A percentile compares a stretch with the other conserved stretches of the same genome.
These are phyloP conservation scores for Starmerella tilneyi DNA, from an alignment of 805 yeast species.

Conservation along the genomic window DNA sequence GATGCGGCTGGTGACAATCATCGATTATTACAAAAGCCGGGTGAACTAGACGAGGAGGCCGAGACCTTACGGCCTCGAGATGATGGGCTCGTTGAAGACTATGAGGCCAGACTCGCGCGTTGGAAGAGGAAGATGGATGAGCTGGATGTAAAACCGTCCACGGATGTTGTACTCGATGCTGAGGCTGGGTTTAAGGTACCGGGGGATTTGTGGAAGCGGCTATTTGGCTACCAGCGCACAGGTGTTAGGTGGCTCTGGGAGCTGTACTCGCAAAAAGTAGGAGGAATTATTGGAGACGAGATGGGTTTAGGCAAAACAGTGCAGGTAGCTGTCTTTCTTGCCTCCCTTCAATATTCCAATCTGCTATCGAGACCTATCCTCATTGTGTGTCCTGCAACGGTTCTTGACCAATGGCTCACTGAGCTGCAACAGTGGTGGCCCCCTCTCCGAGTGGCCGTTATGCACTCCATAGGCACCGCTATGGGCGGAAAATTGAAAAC, in stretches of 20 bases:
- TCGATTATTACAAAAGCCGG: slow-evolving; percentile 13
- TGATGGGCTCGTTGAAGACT: slow-evolving; percentile 69
- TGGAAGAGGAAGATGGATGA: slow-evolving; percentile 38
- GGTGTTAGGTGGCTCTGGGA: slow-evolving; percentile 98
- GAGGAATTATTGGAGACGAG: slow-evolving; percentile 95
- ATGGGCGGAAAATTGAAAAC: slow-evolving; percentile 37
- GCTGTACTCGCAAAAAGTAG: slow-evolving; percentile 74
- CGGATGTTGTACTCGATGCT: slow-evolving; percentile 44
- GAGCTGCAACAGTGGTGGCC: slow-evolving; percentile 99
- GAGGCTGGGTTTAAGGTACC: slow-evolving; percentile 54
- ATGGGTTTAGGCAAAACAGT: slow-evolving; percentile 97
- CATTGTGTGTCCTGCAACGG: slow-evolving; percentile 94
- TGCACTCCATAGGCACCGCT: slow-evolving; percentile 89
- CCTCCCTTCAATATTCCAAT: slow-evolving; percentile 79
- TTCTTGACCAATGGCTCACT: slow-evolving; percentile 91
- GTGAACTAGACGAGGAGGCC: slow-evolving; percentile 22
- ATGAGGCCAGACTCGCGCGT: slow-evolving; percentile 33
- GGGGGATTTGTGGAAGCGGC: slow-evolving; percentile 76
- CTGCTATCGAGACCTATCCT: slow-evolving; percentile 65
- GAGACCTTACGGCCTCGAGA: slow-evolving; percentile 39
- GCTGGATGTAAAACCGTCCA: background rate
- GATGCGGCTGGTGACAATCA: slow-evolving; percentile 24
- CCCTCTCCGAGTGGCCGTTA: slow-evolving; percentile 68
- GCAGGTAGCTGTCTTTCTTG: slow-evolving; percentile 81
- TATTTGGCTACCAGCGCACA: slow-evolving; percentile 89